phyloP scores from a whole-genome alignment of 768 basidiomycete genomes.

The Tephrocybe sp. region DNA sequence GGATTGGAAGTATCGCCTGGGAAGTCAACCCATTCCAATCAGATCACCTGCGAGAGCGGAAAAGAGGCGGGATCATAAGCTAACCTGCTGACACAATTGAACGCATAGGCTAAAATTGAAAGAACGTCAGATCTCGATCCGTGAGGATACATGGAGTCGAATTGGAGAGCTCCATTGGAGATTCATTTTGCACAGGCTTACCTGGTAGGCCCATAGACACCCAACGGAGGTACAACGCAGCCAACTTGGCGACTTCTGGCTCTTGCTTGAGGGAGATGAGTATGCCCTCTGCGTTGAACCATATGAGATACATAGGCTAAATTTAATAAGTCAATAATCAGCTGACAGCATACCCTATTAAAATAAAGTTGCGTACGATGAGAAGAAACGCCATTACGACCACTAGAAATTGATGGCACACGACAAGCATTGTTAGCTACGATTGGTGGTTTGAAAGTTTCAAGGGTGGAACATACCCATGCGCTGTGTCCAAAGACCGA shows the following conservation, averaged over 20 bases:
- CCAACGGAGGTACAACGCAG: constrained; percentile 73
- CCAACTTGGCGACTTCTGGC: constrained; percentile 77
- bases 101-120: constrained; percentile 41
- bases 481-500: constrained; percentile 89
- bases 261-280: constrained; percentile 77
- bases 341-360: constrained; percentile 1
- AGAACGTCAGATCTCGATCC: background rate
- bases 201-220: constrained; percentile 77
- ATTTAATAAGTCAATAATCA: constrained; percentile 27
- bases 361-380: constrained; percentile 44
- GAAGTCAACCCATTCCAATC: background rate
- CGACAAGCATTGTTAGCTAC: background rate
- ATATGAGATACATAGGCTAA: constrained; percentile 60
- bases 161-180: no score
- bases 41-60: background rate
- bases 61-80: constrained; percentile 10
- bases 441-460: background rate
- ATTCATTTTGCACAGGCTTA: constrained; percentile 18
- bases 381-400: constrained; percentile 58
- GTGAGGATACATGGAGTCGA: no score
- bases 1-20: constrained; percentile 76
- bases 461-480: constrained; percentile 56
- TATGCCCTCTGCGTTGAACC: constrained; percentile 81
- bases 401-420: constrained; percentile 31
- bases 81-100: constrained; percentile 49